Evolutionary conservation across 179 eudicot genomes (phyloP), one percentile per base, ranked within the genome.

Genomic region (Sideroxylon spinosum): DNA sequence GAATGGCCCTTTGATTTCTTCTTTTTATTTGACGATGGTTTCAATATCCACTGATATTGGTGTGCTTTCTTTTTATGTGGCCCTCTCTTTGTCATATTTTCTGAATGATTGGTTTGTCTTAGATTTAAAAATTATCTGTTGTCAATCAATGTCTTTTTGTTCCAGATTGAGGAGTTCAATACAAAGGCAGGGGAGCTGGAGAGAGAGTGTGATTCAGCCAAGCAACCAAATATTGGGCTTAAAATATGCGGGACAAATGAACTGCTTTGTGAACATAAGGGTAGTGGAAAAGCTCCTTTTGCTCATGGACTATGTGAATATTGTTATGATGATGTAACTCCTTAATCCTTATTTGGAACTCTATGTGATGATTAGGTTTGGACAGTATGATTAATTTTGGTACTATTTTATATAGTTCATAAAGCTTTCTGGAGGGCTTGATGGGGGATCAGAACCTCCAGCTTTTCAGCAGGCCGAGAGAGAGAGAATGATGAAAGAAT

Each of bases 391-490:
- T 64, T 72, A 22, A 77, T 83, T 55, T 28, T 71, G 75, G 63
- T 78, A 50, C 37, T 82, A 56, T 52, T 73, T 79, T 61, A 29
- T 81, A 70, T 88, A 93, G 98, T 90, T 93, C 62, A 6, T 88
- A 75, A 76, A 69, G 73, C 81, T 94, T 77, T 92, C 93, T 66
- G 98, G 98, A 50, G 98, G 97, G 78, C 92, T 94, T 65, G 91
- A 88, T 72, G 98, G 94, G 68, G 98, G 91, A 75, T 86, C 92
- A 65, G 96, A 92, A 79, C 98, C 98, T 78, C 98, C 97, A 70
- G 95, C 98, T 85, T 94, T 94, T 85, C 98, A 94, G 83, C 96
- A 92, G 73, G 98, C 98, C 23, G 95, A 92, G 81, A 85, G 78
- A 81, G 87, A 89, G 71, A 91, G 97, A 83, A 75, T 80, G 79